These are phyloP conservation scores for Metrosideros polymorpha DNA, from an alignment of 441 rosid species.

Conservation along the genomic window DNA sequence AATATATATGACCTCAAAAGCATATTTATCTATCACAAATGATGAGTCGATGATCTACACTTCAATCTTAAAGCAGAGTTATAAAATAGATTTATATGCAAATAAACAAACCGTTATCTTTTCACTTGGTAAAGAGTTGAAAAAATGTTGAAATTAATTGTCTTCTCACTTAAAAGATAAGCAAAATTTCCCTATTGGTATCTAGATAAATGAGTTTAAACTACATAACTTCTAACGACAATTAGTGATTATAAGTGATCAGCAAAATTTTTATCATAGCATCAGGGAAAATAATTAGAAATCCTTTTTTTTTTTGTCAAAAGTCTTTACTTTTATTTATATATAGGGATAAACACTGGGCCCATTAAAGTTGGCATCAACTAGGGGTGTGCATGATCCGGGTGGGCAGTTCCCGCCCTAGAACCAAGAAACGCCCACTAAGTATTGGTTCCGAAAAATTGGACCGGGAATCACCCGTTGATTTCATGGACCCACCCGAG, in stretches of 20 bases:
- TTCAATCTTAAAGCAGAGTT: not conserved
- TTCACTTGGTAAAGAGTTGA: fast-evolving
- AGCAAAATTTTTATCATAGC: not conserved
- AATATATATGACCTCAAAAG: not conserved
- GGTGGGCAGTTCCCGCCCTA: too few species aligned
- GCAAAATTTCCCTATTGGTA: fast-evolving
- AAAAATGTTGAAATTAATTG: fast-evolving
- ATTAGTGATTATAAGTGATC: not conserved
- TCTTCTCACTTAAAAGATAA: not conserved
- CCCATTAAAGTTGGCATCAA: too few species aligned
- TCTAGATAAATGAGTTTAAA: not conserved
- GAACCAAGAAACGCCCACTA: too few species aligned
- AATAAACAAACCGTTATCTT: fast-evolving
- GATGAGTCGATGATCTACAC: fast-evolving
- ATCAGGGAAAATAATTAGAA: not conserved
- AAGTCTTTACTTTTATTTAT: too few species aligned
- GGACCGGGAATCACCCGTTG: too few species aligned
- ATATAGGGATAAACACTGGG: too few species aligned
- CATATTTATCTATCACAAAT: fast-evolving
- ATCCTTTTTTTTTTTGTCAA: too few species aligned
- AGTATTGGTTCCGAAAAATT: too few species aligned
- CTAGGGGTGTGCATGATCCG: too few species aligned
- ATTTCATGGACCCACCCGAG: too few species aligned
- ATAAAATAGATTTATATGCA: not conserved
- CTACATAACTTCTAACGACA: not conserved